These are phyloP conservation scores for Wolfiporia cocos DNA, from an alignment of 1,284 basidiomycete species.

Conservation along the genomic window DNA sequence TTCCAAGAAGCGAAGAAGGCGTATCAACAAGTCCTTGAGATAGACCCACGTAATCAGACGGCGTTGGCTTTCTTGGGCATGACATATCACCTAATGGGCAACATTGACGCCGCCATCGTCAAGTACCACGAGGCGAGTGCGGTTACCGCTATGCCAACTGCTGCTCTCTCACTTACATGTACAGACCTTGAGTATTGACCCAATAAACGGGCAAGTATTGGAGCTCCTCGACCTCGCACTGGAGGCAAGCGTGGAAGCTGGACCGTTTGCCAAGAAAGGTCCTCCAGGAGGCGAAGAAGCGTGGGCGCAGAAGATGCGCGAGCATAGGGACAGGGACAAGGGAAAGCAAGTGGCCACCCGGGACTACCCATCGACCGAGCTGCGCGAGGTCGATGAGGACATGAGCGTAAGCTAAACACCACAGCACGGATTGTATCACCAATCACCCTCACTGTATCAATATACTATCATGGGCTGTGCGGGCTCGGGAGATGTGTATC, in stretches of 20 bases:
- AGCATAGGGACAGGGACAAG: slow-evolving; percentile 24
- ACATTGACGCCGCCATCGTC: slow-evolving; percentile 75
- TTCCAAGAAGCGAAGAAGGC: slow-evolving; percentile 63
- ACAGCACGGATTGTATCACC: too few relatives aligned
- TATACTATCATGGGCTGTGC: too few relatives aligned
- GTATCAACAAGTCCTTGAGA: slow-evolving; percentile 73
- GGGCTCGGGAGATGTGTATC: too few relatives aligned
- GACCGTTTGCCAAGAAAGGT: slow-evolving; percentile 17
- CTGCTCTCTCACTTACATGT: neutral
- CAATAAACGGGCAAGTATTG: slow-evolving; percentile 82
- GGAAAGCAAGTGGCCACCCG: slow-evolving; percentile 15
- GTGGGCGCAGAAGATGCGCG: slow-evolving; percentile 26
- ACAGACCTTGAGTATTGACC: slow-evolving; percentile 78
- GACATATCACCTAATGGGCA: slow-evolving; percentile 68
- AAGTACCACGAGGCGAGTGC: slow-evolving; percentile 79
- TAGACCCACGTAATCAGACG: slow-evolving; percentile 73
- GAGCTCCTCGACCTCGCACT: slow-evolving; percentile 84
- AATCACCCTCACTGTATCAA: too few relatives aligned
- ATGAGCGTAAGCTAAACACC: slow-evolving; percentile 4
- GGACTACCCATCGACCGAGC: slow-evolving; percentile 2
- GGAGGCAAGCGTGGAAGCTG: slow-evolving; percentile 31
- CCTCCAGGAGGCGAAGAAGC: slow-evolving; percentile 22
- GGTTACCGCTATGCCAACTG: neutral
- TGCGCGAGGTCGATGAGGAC: slow-evolving; percentile 9
- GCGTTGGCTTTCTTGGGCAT: slow-evolving; percentile 84